phyloP scores from a whole-genome alignment of 768 basidiomycete species.

The Crucibulum laeve region DNA sequence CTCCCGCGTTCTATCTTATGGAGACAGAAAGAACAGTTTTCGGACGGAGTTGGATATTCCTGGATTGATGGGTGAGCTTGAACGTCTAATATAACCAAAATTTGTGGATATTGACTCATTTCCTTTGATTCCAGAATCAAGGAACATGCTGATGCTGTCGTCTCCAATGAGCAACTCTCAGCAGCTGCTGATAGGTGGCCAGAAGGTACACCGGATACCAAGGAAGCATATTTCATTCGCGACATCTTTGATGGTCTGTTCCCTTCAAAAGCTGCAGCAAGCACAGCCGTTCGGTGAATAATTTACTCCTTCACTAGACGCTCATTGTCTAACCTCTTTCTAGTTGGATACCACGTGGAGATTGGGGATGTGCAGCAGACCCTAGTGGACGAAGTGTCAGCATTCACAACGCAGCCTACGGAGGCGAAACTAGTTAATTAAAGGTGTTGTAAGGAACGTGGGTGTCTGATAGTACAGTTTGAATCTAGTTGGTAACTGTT shows the following conservation, averaged over 20 bases:
- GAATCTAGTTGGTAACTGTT: constrained; percentile 23
- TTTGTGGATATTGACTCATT: constrained; percentile 2
- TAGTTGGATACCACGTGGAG: constrained; percentile 91
- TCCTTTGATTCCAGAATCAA: constrained; percentile 66
- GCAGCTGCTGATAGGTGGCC: constrained; percentile 73
- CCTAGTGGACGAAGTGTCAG: constrained; percentile 93
- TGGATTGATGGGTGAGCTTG: constrained; percentile 89
- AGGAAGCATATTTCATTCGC: constrained; percentile 92
- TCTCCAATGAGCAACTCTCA: constrained; percentile 81
- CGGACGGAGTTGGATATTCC: constrained; percentile 96
- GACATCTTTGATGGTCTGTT: constrained; percentile 90
- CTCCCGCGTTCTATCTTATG: constrained; percentile 92
- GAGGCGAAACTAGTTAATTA: constrained; percentile 25
- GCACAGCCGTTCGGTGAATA: constrained; percentile 84
- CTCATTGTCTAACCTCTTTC: constrained; percentile 4
- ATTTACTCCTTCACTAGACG: constrained; percentile 5
- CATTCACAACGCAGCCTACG: constrained; percentile 93
- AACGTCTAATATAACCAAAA: constrained; percentile 1
- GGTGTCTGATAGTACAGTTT: constrained; percentile 23
- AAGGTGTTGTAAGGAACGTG: constrained; percentile 18
- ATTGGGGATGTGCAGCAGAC: constrained; percentile 95
- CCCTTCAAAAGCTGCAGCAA: constrained; percentile 80
- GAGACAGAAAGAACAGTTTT: constrained; percentile 99
- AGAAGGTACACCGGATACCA: constrained; percentile 84
- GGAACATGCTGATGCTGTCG: constrained; percentile 66